Conservation (phyloP, 2,329 filamentous ascomycete genomes). For the Pseudonectria buxi region DNA sequence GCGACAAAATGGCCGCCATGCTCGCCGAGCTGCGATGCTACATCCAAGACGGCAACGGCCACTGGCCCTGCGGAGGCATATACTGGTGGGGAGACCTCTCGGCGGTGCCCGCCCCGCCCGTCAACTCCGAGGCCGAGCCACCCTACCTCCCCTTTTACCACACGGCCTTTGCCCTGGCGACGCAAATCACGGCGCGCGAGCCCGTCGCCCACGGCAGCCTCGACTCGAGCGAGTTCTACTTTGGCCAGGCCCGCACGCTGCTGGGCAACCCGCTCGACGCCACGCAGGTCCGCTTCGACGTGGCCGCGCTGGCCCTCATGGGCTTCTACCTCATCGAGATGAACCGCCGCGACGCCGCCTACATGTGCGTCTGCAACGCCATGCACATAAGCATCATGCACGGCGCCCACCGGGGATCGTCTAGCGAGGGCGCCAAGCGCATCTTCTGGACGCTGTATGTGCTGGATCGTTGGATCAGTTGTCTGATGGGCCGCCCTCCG, state of each 20-base stretch:
- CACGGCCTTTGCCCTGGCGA: constrained; percentile 37
- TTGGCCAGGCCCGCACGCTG: constrained; percentile 35
- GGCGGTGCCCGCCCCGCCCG: constrained; percentile 22
- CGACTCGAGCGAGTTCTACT: constrained; percentile 36
- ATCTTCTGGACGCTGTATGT: constrained; percentile 48
- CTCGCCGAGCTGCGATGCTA: constrained; percentile 35
- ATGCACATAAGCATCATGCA: constrained; percentile 43
- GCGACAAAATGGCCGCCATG: constrained; percentile 31
- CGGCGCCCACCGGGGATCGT: constrained; percentile 39
- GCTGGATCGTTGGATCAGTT: constrained; percentile 43
- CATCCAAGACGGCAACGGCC: constrained; percentile 38
- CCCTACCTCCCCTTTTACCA: constrained; percentile 37
- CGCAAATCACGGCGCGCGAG: constrained; percentile 19
- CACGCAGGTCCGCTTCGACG: constrained; percentile 34
- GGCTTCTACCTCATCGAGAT: constrained; percentile 43
- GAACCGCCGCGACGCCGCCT: constrained; percentile 42
- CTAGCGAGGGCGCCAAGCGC: constrained; percentile 38
- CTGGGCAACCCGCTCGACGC: constrained; percentile 42
- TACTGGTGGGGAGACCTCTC: constrained; percentile 41
- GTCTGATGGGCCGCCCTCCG: constrained; percentile 43
- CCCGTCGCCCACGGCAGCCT: constrained; percentile 18
- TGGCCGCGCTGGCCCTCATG: constrained; percentile 40
- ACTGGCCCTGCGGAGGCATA: constrained; percentile 39
- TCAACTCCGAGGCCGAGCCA: constrained; percentile 13
- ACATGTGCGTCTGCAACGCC: constrained; percentile 39